Evolutionary conservation across 2,329 filamentous ascomycete species (phyloP).

Genomic region (Furcasterigmium furcatum): DNA sequence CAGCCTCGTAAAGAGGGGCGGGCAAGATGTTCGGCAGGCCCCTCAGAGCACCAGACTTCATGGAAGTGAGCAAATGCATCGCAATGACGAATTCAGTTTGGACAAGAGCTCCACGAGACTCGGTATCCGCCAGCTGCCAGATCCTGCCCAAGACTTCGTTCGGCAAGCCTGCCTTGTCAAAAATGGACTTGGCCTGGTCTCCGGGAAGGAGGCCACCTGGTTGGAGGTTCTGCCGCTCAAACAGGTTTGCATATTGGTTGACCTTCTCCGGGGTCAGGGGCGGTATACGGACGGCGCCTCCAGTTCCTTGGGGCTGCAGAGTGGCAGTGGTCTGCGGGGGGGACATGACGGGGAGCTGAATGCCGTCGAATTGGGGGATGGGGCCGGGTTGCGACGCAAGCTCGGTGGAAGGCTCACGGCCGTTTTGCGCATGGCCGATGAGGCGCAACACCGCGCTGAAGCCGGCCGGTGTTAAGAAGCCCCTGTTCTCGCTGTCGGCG

Average conservation of each 20-base stretch:
- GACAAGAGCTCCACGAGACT: conserved; percentile 83
- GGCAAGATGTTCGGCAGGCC: conserved; percentile 78
- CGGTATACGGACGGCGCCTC: conserved; percentile 77
- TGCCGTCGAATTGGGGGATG: conserved; percentile 87
- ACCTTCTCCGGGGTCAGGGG: conserved; percentile 86
- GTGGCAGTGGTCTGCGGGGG: conserved; percentile 42
- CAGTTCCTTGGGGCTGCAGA: conserved; percentile 55
- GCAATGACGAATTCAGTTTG: conserved; percentile 94
- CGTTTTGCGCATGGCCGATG: conserved; percentile 92
- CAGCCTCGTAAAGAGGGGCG: conserved; percentile 85
- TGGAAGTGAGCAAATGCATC: conserved; percentile 93
- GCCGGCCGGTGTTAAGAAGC: conserved; percentile 85
- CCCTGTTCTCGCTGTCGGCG: conserved; percentile 93
- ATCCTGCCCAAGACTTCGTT: conserved; percentile 92
- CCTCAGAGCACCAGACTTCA: conserved; percentile 79
- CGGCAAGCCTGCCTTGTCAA: conserved; percentile 85
- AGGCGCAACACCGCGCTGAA: conserved; percentile 91
- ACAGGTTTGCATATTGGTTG: conserved; percentile 82
- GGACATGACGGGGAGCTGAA: conserved; percentile 32
- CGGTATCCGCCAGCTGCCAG: conserved; percentile 92
- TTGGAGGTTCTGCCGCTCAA: conserved; percentile 81
- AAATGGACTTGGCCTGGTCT: conserved; percentile 88
- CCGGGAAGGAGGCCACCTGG: conserved; percentile 72
- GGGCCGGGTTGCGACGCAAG: conserved; percentile 82
- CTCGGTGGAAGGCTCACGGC: conserved; percentile 75